Percentiles rank a stretch among this genome's conserved stretches.
Conservation (phyloP, 1,284 basidiomycete species). For the Chiua sp. region DNA sequence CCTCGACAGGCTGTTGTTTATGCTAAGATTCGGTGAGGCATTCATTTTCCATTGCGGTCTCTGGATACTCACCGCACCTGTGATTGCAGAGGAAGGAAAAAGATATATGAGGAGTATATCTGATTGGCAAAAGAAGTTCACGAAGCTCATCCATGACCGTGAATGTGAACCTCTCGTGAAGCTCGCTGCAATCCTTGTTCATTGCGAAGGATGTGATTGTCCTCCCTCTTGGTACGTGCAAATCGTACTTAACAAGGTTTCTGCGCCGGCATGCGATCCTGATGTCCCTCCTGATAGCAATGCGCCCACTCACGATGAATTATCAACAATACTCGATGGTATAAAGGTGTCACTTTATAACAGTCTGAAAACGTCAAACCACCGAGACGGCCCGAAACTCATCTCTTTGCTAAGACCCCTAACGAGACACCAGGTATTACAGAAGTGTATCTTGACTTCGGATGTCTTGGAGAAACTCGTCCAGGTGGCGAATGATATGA, state of each 20-base stretch:
- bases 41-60: background rate
- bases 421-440: slow-evolving; percentile 19
- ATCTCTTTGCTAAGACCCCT: slow-evolving; percentile 28
- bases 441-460: slow-evolving; percentile 15
- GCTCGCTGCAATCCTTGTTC: slow-evolving; percentile 29
- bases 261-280: slow-evolving; percentile 10
- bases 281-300: too few species aligned
- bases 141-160: slow-evolving; percentile 11
- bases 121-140: slow-evolving; percentile 16
- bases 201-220: slow-evolving; percentile 30
- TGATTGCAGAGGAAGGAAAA: slow-evolving; percentile 28
- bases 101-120: slow-evolving; percentile 18
- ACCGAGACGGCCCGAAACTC: slow-evolving; percentile 24
- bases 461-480: slow-evolving; percentile 24
- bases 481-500: too few species aligned
- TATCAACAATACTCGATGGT: slow-evolving; percentile 2
- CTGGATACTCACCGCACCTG: background rate
- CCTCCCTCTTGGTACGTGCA: background rate
- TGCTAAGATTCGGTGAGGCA: slow-evolving; percentile 28
- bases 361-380: slow-evolving; percentile 14
- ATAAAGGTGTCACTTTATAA: slow-evolving; percentile 8
- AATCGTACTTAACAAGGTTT: background rate
- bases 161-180: slow-evolving; percentile 15
- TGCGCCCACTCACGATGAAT: background rate
- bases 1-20: slow-evolving; percentile 33